These are phyloP conservation scores for Arthrobotrys pseudoclavata DNA, from an alignment of 2,329 filamentous ascomycete genomes.

Conservation along the genomic window DNA sequence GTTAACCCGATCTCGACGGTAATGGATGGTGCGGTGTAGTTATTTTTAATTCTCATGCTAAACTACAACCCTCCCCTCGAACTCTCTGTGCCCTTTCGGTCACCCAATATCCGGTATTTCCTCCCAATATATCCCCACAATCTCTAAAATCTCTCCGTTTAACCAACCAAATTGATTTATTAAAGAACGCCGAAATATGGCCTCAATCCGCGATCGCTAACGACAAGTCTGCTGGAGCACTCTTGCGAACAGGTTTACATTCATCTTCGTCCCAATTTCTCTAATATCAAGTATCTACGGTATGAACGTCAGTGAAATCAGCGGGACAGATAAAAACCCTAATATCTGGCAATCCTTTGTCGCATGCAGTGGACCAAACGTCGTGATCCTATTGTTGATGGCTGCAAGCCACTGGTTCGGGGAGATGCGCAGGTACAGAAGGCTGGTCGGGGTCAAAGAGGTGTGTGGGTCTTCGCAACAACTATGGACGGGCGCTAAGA, in stretches of 20 bases:
- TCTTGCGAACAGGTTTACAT: slow-evolving; percentile 61
- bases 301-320: slow-evolving; percentile 64
- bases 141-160: slow-evolving; percentile 57
- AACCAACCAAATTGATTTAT: slow-evolving; percentile 63
- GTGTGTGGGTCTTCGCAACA: slow-evolving; percentile 40
- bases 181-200: slow-evolving; percentile 62
- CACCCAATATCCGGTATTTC: slow-evolving; percentile 41
- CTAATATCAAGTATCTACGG: slow-evolving; percentile 63
- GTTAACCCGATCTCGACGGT: slow-evolving; percentile 61
- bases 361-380: slow-evolving; percentile 60
- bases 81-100: slow-evolving; percentile 62
- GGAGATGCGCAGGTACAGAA: slow-evolving; percentile 36
- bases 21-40: slow-evolving; percentile 63
- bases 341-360: slow-evolving; percentile 64
- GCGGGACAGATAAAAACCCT: slow-evolving; percentile 58
- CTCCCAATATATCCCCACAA: slow-evolving; percentile 15
- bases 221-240: slow-evolving; percentile 61
- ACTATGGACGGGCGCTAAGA: slow-evolving; percentile 43
- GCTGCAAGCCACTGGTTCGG: slow-evolving; percentile 46
- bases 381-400: slow-evolving; percentile 57
- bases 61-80: slow-evolving; percentile 60
- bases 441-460: slow-evolving; percentile 41
- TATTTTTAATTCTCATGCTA: slow-evolving; percentile 62
- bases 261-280: slow-evolving; percentile 63
- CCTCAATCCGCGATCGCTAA: slow-evolving; percentile 59